Evolutionary conservation across 73 alveolate genomes (phyloP).

Genomic region (Paramecium bursaria): DNA sequence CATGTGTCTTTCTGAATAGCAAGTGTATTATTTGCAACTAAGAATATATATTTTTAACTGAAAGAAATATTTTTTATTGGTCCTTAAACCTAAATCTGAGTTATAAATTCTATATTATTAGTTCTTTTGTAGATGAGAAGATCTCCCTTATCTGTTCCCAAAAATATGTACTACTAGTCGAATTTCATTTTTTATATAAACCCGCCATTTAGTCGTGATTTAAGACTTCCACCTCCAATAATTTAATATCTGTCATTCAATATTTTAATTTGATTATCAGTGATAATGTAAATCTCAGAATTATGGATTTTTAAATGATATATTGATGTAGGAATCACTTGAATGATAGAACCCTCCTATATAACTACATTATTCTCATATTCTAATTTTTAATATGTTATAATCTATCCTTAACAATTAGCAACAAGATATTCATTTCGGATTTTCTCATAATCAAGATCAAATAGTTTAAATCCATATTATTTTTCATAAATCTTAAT

Average conservation of each 20-base stretch:
- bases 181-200: no score
- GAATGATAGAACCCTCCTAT: background rate
- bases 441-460: background rate
- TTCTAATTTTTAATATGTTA: background rate
- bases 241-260: constrained; percentile 5
- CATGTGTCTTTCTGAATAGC: no score
- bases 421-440: background rate
- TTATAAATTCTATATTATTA: background rate
- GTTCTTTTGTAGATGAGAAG: background rate
- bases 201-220: background rate
- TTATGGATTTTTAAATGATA: background rate
- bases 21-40: no score
- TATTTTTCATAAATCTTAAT: background rate
- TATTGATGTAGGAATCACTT: constrained; percentile 2
- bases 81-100: no score
- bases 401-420: constrained; percentile 2
- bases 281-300: background rate
- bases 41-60: no score
- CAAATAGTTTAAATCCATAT: constrained; percentile 21
- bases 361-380: background rate
- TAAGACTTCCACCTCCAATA: constrained; percentile 53
- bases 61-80: no score
- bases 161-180: background rate
- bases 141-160: background rate
- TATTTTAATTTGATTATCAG: background rate